Evolutionary conservation across 345 rosid species (phyloP), one percentile per base, ranked within the genome.

Genomic region (Eucalyptus lansdowneana): DNA sequence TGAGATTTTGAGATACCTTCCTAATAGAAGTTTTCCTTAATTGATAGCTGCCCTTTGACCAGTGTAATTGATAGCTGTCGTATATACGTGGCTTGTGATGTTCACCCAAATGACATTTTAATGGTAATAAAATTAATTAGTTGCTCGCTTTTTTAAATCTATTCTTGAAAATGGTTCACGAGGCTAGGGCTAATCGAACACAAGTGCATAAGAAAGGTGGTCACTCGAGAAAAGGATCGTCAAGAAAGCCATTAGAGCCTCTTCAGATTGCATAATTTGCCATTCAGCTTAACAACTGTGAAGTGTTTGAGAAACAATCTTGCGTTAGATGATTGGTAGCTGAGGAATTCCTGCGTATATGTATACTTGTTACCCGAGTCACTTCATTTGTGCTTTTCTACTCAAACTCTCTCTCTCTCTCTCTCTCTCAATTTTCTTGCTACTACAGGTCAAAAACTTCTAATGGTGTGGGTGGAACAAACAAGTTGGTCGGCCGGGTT

Each of bases 391-490:
- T 76, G 15, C 85, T 40, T 40, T 83, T 58, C 80, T 45, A n/a
- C 34, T 80, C 40, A 65, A 65, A 65, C 76, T 65, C 81, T 37
- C 81, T 34, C 42, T 67, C 42, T 67, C 72, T 58, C n/a, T 62
- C 34, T 65, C 76, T 76, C 83, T 76, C 83, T 76, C 85, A 76
- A 76, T 76, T 76, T 87, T 89, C 62, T n/a, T 81, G 87, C 54
- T 87, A 88, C 50, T 92, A 80, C 96, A 98, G 99, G 90, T 94
- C 96, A 49, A 97, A 96, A 90, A 92, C 95, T 87, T 96, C 97
- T 16, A 88, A 92, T 22, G 97, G 96, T 89, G 90, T 89, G 90
- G 65, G 90, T 93, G 97, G 96, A 87, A 91, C 94, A 81, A 96
- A 92, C 93, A 95, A 95, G 92, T 90, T 95, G 90, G 95, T 93